Conservation (phyloP, 2,329 filamentous ascomycete genomes). For the Allantophomopsis lycopodina region DNA sequence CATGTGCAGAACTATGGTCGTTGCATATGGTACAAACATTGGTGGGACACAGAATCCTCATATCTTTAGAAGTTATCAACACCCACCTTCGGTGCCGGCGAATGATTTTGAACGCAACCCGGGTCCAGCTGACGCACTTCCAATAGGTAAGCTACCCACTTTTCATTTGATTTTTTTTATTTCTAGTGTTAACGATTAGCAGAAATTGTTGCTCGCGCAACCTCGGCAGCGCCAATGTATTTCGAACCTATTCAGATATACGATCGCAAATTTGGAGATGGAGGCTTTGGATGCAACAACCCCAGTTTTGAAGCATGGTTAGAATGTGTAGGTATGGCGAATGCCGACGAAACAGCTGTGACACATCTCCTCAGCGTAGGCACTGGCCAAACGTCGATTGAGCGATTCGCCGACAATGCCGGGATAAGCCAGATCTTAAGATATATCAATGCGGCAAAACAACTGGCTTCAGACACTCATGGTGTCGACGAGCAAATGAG, state of each 20-base stretch:
- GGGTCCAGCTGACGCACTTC: neutral
- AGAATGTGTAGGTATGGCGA: neutral
- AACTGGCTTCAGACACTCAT: neutral
- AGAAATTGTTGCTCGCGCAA: neutral
- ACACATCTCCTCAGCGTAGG: neutral
- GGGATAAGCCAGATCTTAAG: neutral
- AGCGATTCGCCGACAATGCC: neutral
- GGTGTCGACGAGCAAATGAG: neutral
- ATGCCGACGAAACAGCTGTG: neutral
- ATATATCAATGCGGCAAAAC: neutral
- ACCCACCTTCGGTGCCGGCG: too few species aligned
- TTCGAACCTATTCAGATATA: neutral
- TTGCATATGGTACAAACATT: too few species aligned
- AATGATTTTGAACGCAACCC: neutral
- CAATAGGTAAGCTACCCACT: neutral
- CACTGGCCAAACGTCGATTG: neutral
- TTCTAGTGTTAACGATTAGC: too few species aligned
- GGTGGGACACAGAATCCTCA: too few species aligned
- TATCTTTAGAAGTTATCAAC: too few species aligned
- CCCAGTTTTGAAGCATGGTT: neutral
- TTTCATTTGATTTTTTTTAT: too few species aligned
- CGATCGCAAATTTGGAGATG: neutral
- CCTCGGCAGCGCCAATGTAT: constrained; percentile 1
- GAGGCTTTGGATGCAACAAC: neutral
- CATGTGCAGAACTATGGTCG: too few species aligned